phyloP scores from a whole-genome alignment of 768 basidiomycete genomes.

The Symmetrospora coprosmae region DNA sequence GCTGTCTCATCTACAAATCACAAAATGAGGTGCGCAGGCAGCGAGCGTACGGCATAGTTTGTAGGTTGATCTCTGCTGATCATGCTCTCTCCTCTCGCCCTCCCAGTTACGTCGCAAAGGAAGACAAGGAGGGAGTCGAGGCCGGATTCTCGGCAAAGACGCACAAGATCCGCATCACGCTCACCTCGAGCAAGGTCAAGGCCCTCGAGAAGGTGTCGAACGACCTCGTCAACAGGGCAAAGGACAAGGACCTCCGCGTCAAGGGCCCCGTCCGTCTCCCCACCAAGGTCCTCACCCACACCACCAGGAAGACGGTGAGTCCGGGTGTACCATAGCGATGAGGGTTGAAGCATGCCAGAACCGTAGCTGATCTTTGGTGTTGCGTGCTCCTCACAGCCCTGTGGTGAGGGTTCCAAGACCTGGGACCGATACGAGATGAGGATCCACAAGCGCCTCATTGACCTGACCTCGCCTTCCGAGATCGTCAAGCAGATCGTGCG shows the following conservation, averaged over 20 bases:
- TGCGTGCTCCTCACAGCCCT: conserved; percentile 50
- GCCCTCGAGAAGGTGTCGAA: conserved; percentile 97
- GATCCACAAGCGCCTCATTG: conserved; percentile 98
- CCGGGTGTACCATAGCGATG: too few relatives aligned
- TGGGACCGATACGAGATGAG: conserved; percentile 99
- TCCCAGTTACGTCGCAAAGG: conserved; percentile 95
- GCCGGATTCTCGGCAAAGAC: conserved; percentile 77
- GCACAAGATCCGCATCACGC: conserved; percentile 98
- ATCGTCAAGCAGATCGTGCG: conserved; percentile 99
- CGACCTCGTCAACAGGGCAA: conserved; percentile 95
- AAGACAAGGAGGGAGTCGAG: conserved; percentile 94
- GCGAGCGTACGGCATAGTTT: too few relatives aligned
- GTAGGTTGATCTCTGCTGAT: too few relatives aligned
- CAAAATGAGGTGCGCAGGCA: too few relatives aligned
- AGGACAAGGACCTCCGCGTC: conserved; percentile 98
- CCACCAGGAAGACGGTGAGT: conserved; percentile 93
- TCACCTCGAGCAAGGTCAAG: conserved; percentile 93
- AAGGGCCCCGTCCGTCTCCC: conserved; percentile 98
- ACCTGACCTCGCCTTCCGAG: conserved; percentile 95
- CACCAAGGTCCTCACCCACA: conserved; percentile 96
- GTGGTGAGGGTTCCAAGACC: conserved; percentile 99
- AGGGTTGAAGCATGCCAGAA: too few relatives aligned
- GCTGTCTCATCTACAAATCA: conserved; percentile 35
- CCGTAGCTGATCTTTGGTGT: too few relatives aligned
- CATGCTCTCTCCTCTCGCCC: too few relatives aligned